Base-by-base conservation (phyloP, 768 basidiomycete genomes). In the Gloeopeniophorella convolvens region DNA sequence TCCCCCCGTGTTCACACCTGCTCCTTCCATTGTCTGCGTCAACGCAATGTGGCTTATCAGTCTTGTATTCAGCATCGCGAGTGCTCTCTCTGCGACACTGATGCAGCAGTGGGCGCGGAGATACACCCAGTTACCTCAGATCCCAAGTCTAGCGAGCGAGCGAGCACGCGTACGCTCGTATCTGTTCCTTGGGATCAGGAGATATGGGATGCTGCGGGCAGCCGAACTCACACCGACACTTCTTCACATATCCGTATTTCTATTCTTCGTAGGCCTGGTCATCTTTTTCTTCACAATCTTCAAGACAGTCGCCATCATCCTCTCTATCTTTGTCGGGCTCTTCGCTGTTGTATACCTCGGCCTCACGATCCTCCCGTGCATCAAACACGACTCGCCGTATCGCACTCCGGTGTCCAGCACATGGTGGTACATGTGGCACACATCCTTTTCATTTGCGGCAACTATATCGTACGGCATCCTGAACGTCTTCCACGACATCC, bases 41-140 rank as follows among this genome's bases (percentile, higher is more conserved):
- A n/a, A n/a, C n/a, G n/a, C n/a, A n/a, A n/a, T n/a, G n/a, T n/a
- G n/a, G n/a, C n/a, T n/a, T n/a, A n/a, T n/a, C n/a, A n/a, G n/a
- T n/a, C n/a, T n/a, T n/a, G n/a, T n/a, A n/a, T n/a, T n/a, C n/a
- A n/a, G n/a, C n/a, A n/a, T n/a, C n/a, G n/a, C n/a, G n/a, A n/a
- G n/a, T n/a, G n/a, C n/a, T n/a, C n/a, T n/a, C n/a, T n/a, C n/a
- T n/a, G n/a, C n/a, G n/a, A n/a, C n/a, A n/a, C n/a, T n/a, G n/a
- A n/a, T 54, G 7, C 47, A 48, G 18, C 47, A 49, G 11, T 54
- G 52, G 52, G 46, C 52, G 6, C 47, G 47, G n/a, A 41, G 32
- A 42, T 55, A 55, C 32, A 6, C 21, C 30, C 37, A 55, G 28
- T 18, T 44, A 27, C 24, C 50, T 16, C 13, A 41, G 12, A 36